A percentile compares a stretch with the other conserved stretches of the same genome.
phyloP scores from a whole-genome alignment of 306 rosid genomes.

The Lathyrus sativus region DNA sequence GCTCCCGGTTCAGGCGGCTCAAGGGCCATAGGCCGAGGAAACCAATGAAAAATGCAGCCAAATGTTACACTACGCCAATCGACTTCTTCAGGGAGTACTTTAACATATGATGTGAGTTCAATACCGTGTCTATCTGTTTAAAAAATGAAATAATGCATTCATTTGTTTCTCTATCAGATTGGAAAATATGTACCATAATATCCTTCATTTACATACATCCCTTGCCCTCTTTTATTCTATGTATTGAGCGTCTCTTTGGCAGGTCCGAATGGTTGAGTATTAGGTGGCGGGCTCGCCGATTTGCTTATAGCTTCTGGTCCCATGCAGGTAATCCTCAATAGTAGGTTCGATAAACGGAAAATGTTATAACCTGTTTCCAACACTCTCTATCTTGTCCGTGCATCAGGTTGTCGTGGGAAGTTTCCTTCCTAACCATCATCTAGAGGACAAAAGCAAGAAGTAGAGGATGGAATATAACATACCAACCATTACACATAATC shows the following conservation, averaged over 20 bases:
- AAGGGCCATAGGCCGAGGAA: too few species aligned
- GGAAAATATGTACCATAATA: neutral
- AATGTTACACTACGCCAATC: constrained; percentile 76
- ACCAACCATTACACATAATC: constrained; percentile 32
- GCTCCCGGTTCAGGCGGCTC: too few species aligned
- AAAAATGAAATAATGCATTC: too few species aligned
- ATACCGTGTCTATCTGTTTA: constrained; percentile 26
- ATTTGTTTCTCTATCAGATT: too few species aligned
- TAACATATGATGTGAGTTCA: constrained; percentile 62
- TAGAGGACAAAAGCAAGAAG: constrained; percentile 84
- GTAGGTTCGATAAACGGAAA: constrained; percentile 4
- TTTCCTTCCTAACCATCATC: constrained; percentile 81
- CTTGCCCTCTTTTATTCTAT: neutral
- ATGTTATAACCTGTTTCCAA: neutral
- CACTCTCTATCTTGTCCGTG: constrained; percentile 30
- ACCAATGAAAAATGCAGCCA: too few species aligned
- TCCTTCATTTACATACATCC: neutral
- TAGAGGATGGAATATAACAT: constrained; percentile 52
- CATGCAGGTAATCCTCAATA: constrained; percentile 65
- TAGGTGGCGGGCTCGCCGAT: constrained; percentile 94
- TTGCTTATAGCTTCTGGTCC: constrained; percentile 87
- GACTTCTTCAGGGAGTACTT: constrained; percentile 65
- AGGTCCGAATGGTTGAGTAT: constrained; percentile 85
- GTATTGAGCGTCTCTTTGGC: constrained; percentile 92
- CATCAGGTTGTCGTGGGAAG: constrained; percentile 78